Base-by-base conservation (phyloP, 306 rosid genomes). In the Neltuma alba region DNA sequence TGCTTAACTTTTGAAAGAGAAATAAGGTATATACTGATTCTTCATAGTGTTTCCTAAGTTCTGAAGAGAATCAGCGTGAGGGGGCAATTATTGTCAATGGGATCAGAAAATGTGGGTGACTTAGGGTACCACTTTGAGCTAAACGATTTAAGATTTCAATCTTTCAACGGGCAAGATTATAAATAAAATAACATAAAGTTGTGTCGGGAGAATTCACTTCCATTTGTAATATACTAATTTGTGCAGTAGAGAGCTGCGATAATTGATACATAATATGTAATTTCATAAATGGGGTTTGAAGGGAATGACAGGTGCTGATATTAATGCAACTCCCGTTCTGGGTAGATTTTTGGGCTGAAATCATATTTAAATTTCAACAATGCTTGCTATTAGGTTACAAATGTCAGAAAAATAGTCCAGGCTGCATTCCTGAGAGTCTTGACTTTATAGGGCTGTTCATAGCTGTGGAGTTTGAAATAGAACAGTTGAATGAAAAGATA, bases 11-110 rank as follows among this genome's bases (percentile, higher is more conserved):
- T 40, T 16, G 23, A 64, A 25, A 37, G 76, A 58, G 63, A 69
- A 66, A n/a, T 47, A 60, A 75, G 9, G 34, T 75, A 69, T 15
- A 36, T 52, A 57, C 72, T 63, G 27, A 65, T 38, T 65, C 14
- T 57, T 25, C 63, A 16, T 10, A 1, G 33, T 25, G 11, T 52
- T 55, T 71, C 50, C 23, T 58, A 36, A 25, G 42, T 23, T 52
- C 58, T 28, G 68, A 55, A 41, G 31, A 28, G 25, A 42, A 69
- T 40, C 62, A 28, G 0, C 70, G 41, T 70, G 72, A 4, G n/a
- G 41, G 45, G 61, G 27, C 48, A 65, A 44, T 70, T 70, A 44
- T 44, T 42, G 63, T 55, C 33, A 55, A 23, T 55, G 63, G 13
- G 15, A 55, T 23, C 13, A n/a, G 61, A 21, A 54, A 36, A 37